phyloP scores from a whole-genome alignment of 106 monocot genomes.

The Dendrobium huoshanense region DNA sequence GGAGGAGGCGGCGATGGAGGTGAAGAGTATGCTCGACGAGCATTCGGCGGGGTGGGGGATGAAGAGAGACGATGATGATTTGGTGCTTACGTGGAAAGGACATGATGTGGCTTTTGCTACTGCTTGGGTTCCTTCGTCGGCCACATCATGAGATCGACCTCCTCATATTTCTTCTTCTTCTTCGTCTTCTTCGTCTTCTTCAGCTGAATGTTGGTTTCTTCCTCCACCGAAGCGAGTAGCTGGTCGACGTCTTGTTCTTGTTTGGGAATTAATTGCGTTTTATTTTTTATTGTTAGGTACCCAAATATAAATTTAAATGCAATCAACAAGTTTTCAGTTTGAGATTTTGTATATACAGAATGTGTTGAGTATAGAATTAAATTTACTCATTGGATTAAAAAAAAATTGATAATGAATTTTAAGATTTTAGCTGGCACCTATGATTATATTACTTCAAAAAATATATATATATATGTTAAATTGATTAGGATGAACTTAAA shows the following conservation, averaged over 20 bases:
- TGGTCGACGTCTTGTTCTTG: background rate
- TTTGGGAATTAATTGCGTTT: background rate
- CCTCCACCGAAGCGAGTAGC: no score
- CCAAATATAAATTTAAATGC: no score
- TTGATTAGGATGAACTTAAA: no score
- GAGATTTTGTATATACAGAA: no score
- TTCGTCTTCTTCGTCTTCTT: background rate
- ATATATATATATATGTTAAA: no score
- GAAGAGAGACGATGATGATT: slow-evolving; percentile 52
- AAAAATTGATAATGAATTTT: no score
- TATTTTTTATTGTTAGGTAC: background rate
- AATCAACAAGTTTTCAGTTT: no score
- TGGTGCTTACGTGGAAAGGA: slow-evolving; percentile 72
- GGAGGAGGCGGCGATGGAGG: slow-evolving; percentile 38
- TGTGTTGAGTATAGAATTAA: no score
- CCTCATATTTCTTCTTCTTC: background rate
- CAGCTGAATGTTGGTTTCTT: background rate
- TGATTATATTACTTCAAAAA: no score
- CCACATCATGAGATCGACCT: background rate
- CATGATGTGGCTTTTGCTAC: slow-evolving; percentile 48
- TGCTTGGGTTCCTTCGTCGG: slow-evolving; percentile 32
- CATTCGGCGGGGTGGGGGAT: slow-evolving; percentile 64
- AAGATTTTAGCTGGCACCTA: no score
- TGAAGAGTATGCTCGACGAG: slow-evolving; percentile 40
- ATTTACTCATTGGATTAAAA: no score